phyloP scores from a whole-genome alignment of 257 asterid genomes.

The Gentiana dahurica region DNA sequence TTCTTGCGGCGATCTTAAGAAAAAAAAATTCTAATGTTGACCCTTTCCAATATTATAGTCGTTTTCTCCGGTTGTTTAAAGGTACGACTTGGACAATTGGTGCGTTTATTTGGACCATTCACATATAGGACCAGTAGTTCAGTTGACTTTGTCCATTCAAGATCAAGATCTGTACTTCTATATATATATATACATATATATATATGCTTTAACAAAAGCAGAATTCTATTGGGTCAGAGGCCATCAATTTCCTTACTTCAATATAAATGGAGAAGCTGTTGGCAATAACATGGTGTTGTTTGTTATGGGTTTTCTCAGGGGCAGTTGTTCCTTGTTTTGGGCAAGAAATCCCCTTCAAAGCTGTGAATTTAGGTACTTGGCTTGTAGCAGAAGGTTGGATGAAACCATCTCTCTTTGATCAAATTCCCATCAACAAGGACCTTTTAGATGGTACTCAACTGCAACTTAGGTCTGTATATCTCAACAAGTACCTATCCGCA shows the following conservation, averaged over 20 bases:
- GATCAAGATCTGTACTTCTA: no score
- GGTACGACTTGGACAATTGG: no score
- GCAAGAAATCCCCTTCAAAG: slow-evolving; percentile 13
- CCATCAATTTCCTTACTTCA: background rate
- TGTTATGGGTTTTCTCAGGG: background rate
- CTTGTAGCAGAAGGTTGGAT: slow-evolving; percentile 40
- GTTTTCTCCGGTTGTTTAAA: no score
- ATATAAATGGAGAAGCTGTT: no score
- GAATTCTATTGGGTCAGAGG: background rate
- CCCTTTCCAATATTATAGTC: no score
- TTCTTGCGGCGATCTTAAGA: no score
- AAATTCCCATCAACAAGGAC: slow-evolving; percentile 18
- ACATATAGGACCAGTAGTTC: no score
- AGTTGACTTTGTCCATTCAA: no score
- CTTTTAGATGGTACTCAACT: slow-evolving; percentile 1
- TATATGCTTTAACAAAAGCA: no score
- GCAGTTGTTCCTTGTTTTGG: background rate
- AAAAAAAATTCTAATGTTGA: no score
- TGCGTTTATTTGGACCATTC: no score
- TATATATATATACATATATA: no score
- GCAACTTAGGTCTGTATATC: background rate
- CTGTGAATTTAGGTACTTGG: slow-evolving; percentile 39
- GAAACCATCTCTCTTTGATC: slow-evolving; percentile 28
- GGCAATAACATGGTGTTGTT: background rate
- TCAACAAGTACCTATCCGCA: slow-evolving; percentile 31